These are phyloP conservation scores for Xylariaceae sp. DNA, from an alignment of 2,329 filamentous ascomycete genomes.

Conservation along the genomic window DNA sequence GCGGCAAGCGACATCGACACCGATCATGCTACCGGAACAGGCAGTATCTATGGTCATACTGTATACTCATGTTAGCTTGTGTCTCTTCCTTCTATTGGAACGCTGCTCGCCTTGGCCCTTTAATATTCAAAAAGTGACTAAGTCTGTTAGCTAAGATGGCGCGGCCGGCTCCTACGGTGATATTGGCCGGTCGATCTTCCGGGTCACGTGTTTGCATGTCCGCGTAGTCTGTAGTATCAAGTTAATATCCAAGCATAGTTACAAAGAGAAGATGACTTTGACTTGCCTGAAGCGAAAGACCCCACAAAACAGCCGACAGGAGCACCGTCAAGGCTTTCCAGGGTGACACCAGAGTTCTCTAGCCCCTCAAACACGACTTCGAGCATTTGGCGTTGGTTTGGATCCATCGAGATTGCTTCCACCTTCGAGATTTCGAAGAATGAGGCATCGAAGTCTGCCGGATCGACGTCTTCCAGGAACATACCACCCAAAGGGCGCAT, in stretches of 20 bases:
- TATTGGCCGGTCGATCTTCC: not conserved
- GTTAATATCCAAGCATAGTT: not conserved
- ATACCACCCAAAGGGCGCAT: conserved; percentile 45
- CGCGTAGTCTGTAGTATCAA: conserved; percentile 1
- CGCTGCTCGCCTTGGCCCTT: conserved; percentile 27
- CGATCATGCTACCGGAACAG: not conserved
- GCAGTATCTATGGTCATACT: conserved; percentile 18
- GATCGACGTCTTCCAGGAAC: conserved; percentile 48
- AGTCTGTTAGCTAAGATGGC: conserved; percentile 40
- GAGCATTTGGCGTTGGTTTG: conserved; percentile 35
- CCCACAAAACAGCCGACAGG: too few species aligned
- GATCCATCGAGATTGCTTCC: conserved; percentile 34
- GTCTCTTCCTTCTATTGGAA: not conserved
- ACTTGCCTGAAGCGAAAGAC: too few species aligned
- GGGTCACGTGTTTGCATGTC: conserved; percentile 13
- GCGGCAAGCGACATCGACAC: not conserved
- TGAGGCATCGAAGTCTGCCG: conserved; percentile 42
- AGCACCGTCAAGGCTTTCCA: too few species aligned
- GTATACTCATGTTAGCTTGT: not conserved
- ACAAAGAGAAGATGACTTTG: too few species aligned
- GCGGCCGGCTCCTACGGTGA: conserved; percentile 28
- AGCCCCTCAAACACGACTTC: conserved; percentile 38
- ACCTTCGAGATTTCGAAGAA: conserved; percentile 35
- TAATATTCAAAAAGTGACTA: conserved; percentile 42
- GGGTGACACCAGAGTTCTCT: too few species aligned